Percentiles rank a stretch among this genome's conserved stretches.
These are phyloP conservation scores for Acmispon strigosus DNA, from an alignment of 306 rosid species.

Conservation along the genomic window DNA sequence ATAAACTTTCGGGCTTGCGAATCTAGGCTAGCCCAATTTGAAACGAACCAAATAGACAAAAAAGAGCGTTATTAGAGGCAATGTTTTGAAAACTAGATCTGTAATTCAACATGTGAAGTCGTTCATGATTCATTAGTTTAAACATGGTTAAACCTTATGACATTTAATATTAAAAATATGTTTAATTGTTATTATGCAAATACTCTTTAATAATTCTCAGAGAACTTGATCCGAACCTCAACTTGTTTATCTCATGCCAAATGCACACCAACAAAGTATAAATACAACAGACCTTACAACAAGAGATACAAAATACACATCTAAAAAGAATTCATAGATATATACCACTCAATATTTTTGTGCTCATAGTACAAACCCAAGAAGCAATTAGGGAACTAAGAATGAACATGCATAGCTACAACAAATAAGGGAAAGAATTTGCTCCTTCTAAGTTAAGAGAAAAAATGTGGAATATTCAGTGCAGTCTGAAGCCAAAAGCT, in stretches of 20 bases:
- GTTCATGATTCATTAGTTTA: too few relatives aligned
- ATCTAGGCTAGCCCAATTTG: not conserved
- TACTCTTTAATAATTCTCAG: not conserved
- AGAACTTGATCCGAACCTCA: not conserved
- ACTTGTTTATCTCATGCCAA: constrained; percentile 20
- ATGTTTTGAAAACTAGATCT: too few relatives aligned
- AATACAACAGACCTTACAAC: constrained; percentile 20
- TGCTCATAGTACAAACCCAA: constrained; percentile 24
- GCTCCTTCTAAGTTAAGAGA: constrained; percentile 15
- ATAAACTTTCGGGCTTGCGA: not conserved
- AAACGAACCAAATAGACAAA: not conserved
- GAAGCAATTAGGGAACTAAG: constrained; percentile 25
- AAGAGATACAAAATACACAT: constrained; percentile 21
- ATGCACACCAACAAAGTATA: constrained; percentile 20
- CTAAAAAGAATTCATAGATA: constrained; percentile 25
- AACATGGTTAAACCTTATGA: too few relatives aligned
- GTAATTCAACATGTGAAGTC: too few relatives aligned
- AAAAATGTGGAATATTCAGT: constrained; percentile 22
- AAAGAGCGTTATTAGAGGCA: too few relatives aligned
- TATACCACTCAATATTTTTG: constrained; percentile 23
- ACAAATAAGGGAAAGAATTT: constrained; percentile 30
- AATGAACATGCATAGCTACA: constrained; percentile 47
- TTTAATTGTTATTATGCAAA: not conserved
- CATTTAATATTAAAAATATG: too few relatives aligned
- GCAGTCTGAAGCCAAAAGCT: constrained; percentile 31